Base-by-base conservation (phyloP, 192 early-diverging fungal species). In the Podila horticola region DNA sequence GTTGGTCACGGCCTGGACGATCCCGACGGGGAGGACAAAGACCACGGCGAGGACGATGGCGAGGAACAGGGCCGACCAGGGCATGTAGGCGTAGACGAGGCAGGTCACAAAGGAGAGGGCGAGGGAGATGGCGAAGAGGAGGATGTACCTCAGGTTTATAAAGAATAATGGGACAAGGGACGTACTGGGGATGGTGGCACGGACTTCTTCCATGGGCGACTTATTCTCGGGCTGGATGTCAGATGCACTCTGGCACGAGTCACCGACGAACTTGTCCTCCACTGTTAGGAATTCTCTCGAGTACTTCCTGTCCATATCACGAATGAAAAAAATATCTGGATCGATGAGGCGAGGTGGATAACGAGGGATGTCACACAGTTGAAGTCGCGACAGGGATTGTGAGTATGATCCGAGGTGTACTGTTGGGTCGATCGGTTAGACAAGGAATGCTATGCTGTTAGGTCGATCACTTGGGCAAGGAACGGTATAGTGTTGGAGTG, bases 1-100 rank as follows among this genome's bases (percentile, higher is more conserved):
- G 52, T 86, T 87, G n/a, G 89, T 82, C 22, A 92, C 69, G 34
- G 88, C 91, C 62, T 84, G 77, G 58, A 91, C 76, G 30, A 91
- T 70, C 65, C 67, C 74, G 22, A 70, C 63, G 15, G 67, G 74
- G 17, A 70, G 30, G 22, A 64, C 74, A 24, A 76, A 70, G 57
- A 76, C 31, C 11, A 70, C 52, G 45, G 74, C 51, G 24, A 76
- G 57, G 4, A 31, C 90, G 86, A 67, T 17, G 89, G 85, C 75
- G 24, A 87, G 48, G 15, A 87, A 51, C 12, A 87, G 33, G 33
- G 79, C 74, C 85, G 81, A 89, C 85, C 84, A 90, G 3, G 86
- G 88, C 62, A 88, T 64, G 45, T 83, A 57, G 19, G 22, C 64
- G 33, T 51, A 84, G 26, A 75, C 66, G 22, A 61, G 17, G 55